Evolutionary conservation across 1,284 basidiomycete species (phyloP).

Genomic region (Fistulina hepatica): DNA sequence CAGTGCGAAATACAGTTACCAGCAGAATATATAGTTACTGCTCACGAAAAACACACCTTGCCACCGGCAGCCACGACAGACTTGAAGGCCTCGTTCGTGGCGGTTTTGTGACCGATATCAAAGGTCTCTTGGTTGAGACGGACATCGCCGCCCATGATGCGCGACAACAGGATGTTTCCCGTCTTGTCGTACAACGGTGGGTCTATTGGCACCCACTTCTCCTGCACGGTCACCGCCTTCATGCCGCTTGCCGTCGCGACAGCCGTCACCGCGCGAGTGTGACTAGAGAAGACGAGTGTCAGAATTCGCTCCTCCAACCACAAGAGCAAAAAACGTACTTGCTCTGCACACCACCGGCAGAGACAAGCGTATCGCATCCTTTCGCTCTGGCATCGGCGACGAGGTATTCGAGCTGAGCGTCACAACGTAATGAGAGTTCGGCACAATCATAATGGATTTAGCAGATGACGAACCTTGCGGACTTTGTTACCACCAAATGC

Average conservation of each 20-base stretch:
- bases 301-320: background rate
- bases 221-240: constrained; percentile 19
- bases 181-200: constrained; percentile 18
- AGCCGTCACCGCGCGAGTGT: constrained; percentile 21
- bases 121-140: constrained; percentile 17
- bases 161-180: constrained; percentile 19
- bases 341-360: constrained; percentile 20
- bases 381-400: constrained; percentile 16
- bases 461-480: background rate
- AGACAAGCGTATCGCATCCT: constrained; percentile 18
- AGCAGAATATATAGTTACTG: too few species aligned
- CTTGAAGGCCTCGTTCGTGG: constrained; percentile 13
- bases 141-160: constrained; percentile 19
- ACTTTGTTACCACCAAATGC: constrained; percentile 16
- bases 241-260: constrained; percentile 19
- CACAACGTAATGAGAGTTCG: too few species aligned
- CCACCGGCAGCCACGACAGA: constrained; percentile 15
- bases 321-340: constrained; percentile 9
- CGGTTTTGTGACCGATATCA: constrained; percentile 20
- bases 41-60: too few species aligned
- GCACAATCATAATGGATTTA: too few species aligned
- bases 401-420: constrained; percentile 20
- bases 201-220: constrained; percentile 19
- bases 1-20: too few species aligned
- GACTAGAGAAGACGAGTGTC: constrained; percentile 2